A percentile compares a stretch with the other conserved stretches of the same genome.
Evolutionary conservation across 805 yeast genomes (phyloP).

Genomic region (Yamadazyma paraphyllophila): DNA sequence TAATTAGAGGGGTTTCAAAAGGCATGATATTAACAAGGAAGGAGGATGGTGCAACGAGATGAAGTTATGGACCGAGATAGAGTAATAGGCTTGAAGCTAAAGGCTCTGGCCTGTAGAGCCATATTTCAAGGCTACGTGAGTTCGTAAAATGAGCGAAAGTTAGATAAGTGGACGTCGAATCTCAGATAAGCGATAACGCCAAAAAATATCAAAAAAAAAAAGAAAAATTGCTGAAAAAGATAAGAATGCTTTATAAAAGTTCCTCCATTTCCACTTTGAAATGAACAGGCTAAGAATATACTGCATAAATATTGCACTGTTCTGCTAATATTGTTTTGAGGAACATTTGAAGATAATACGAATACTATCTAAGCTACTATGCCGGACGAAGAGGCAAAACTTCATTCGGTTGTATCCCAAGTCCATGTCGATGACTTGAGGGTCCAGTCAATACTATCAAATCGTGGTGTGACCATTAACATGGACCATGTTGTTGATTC

Average conservation of each 20-base stretch:
- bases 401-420: conserved; percentile 22
- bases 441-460: conserved; percentile 39
- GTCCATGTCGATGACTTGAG: conserved; percentile 37
- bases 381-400: conserved; percentile 11
- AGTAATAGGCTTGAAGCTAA: too few relatives aligned
- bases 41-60: too few relatives aligned
- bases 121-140: too few relatives aligned
- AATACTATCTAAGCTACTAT: background rate
- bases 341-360: background rate
- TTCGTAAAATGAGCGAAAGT: too few relatives aligned
- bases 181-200: conserved; percentile 1
- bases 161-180: background rate
- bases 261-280: background rate
- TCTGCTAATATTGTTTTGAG: background rate
- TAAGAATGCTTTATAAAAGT: background rate
- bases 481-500: conserved; percentile 47
- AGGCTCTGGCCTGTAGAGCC: too few relatives aligned
- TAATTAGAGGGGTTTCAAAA: too few relatives aligned
- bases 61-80: too few relatives aligned
- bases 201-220: background rate
- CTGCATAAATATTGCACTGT: too few relatives aligned
- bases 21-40: too few relatives aligned
- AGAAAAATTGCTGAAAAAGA: background rate
- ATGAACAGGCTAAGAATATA: too few relatives aligned
- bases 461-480: conserved; percentile 35